These are phyloP conservation scores for Aspergillus bombycis DNA, from an alignment of 2,329 filamentous ascomycete species.

Conservation along the genomic window DNA sequence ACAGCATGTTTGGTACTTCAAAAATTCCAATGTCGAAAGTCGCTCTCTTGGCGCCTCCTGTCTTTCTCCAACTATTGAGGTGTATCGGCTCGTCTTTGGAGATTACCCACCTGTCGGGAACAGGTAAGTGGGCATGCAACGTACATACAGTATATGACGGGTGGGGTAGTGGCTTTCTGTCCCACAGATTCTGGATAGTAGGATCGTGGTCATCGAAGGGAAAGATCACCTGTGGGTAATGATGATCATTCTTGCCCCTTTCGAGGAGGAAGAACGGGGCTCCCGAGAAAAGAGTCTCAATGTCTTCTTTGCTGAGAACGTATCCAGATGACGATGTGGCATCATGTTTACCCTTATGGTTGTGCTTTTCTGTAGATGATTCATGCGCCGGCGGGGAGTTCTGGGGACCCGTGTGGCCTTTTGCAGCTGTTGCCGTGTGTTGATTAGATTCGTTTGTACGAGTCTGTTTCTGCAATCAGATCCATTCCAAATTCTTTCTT, in stretches of 20 bases:
- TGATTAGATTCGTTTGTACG: not conserved
- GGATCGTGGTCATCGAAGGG: constrained; percentile 47
- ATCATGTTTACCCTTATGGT: not conserved
- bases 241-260: constrained; percentile 42
- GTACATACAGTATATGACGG: constrained; percentile 46
- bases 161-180: constrained; percentile 44
- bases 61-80: constrained; percentile 26
- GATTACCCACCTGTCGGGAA: constrained; percentile 40
- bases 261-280: constrained; percentile 51
- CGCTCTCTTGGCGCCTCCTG: constrained; percentile 36
- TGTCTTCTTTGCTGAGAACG: constrained; percentile 38
- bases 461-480: not conserved
- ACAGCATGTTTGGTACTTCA: constrained; percentile 55
- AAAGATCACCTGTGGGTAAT: constrained; percentile 49
- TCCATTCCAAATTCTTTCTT: not conserved
- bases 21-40: constrained; percentile 50
- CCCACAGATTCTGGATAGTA: constrained; percentile 44
- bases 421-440: not conserved
- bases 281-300: constrained; percentile 46
- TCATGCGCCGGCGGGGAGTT: not conserved
- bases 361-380: not conserved
- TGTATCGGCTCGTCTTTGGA: constrained; percentile 32
- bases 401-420: not conserved
- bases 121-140: constrained; percentile 49
- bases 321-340: not conserved